phyloP scores from a whole-genome alignment of 352 stramenopile species.

The Phytophthora macrochlamydospora region DNA sequence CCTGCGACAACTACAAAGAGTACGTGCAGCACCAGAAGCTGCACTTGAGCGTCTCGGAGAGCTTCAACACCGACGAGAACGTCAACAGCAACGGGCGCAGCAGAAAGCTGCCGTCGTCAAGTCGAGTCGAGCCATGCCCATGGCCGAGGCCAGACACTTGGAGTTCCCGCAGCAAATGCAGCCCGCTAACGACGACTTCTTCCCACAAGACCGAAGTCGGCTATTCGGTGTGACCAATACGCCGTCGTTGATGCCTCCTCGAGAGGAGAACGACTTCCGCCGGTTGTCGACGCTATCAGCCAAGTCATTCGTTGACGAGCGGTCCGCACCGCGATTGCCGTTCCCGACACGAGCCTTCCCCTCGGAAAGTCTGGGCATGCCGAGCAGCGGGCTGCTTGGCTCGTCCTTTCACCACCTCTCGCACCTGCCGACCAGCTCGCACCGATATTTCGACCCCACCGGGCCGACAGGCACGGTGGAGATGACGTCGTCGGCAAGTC shows the following conservation, averaged over 20 bases:
- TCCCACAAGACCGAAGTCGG: conserved; percentile 41
- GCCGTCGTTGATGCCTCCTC: conserved; percentile 13
- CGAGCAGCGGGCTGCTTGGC: conserved; percentile 26
- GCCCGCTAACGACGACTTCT: conserved; percentile 27
- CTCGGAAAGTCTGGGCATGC: conserved; percentile 33
- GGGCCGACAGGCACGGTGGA: conserved; percentile 13
- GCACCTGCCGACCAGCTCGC: conserved; percentile 28
- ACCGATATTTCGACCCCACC: conserved; percentile 44
- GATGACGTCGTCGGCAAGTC: conserved; percentile 21
- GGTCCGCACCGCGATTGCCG: conserved; percentile 38
- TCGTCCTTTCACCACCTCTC: conserved; percentile 46
- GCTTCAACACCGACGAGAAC: conserved; percentile 31
- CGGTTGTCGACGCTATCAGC: conserved; percentile 8
- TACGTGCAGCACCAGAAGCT: conserved; percentile 14
- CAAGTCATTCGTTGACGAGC: conserved; percentile 49
- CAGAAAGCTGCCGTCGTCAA: conserved; percentile 14
- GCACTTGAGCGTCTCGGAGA: conserved; percentile 33
- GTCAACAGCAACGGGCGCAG: conserved; percentile 20
- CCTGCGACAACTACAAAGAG: no score
- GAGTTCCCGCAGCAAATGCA: conserved; percentile 16
- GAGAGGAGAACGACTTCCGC: conserved; percentile 32
- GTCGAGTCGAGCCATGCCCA: conserved; percentile 12
- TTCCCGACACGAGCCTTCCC: conserved; percentile 69
- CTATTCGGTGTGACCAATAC: conserved; percentile 19
- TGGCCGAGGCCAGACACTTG: conserved; percentile 16